phyloP scores from a whole-genome alignment of 331 rosid genomes.

The Dryas integrifolia region DNA sequence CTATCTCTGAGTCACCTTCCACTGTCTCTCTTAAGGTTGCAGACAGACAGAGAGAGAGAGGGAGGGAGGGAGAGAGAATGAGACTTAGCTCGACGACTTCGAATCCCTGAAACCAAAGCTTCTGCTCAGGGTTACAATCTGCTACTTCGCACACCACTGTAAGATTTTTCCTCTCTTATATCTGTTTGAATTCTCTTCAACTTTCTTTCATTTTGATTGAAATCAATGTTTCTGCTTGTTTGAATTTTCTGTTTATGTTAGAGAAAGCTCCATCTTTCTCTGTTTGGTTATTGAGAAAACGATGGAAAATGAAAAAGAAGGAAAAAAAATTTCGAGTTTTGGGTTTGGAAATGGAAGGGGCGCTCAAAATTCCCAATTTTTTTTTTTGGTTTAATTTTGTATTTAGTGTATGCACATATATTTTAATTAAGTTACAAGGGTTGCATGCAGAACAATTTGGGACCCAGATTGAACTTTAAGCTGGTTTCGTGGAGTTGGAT shows the following conservation, averaged over 20 bases:
- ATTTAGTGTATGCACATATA: neutral
- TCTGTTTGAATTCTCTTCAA: slow-evolving; percentile 19
- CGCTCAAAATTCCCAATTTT: slow-evolving; percentile 9
- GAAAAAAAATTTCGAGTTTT: slow-evolving; percentile 16
- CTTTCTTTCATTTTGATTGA: neutral
- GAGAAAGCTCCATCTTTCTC: slow-evolving; percentile 11
- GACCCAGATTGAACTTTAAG: slow-evolving; percentile 23
- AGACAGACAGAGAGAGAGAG: slow-evolving; percentile 21
- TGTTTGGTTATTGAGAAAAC: slow-evolving; percentile 32
- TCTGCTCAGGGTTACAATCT: slow-evolving; percentile 16
- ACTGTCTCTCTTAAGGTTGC: slow-evolving; percentile 61
- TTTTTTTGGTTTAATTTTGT: neutral
- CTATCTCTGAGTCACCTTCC: slow-evolving; percentile 33
- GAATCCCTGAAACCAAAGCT: slow-evolving; percentile 30
- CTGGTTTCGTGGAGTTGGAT: slow-evolving; percentile 6
- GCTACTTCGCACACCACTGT: slow-evolving; percentile 23
- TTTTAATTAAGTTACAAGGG: neutral
- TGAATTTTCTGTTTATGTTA: neutral
- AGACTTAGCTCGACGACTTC: slow-evolving; percentile 41
- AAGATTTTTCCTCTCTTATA: slow-evolving; percentile 28
- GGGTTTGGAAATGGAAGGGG: slow-evolving; percentile 13
- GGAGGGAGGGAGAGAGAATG: slow-evolving; percentile 23
- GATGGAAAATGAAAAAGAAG: neutral
- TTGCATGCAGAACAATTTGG: slow-evolving; percentile 10
- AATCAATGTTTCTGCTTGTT: slow-evolving; percentile 12